These are phyloP conservation scores for Coemansia sp. DNA, from an alignment of 192 early-diverging fungal species.

Conservation along the genomic window DNA sequence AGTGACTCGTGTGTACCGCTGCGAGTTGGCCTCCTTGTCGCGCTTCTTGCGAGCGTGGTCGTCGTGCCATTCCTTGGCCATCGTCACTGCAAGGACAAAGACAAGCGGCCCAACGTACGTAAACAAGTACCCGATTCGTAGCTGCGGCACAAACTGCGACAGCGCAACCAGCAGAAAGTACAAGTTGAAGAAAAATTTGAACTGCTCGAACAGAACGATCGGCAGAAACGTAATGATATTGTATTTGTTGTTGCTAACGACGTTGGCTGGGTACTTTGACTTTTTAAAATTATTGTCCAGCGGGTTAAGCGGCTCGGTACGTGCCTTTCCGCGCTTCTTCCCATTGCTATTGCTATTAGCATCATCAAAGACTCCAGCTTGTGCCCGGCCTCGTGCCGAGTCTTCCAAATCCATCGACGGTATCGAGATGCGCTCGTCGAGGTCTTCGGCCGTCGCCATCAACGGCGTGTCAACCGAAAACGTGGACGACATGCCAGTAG, in stretches of 20 bases:
- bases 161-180: conserved; percentile 89
- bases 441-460: conserved; percentile 32
- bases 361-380: too few species aligned
- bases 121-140: conserved; percentile 79
- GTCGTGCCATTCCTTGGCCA: conserved; percentile 89
- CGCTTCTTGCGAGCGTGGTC: conserved; percentile 79
- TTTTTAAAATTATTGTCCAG: conserved; percentile 40
- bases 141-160: conserved; percentile 87
- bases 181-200: conserved; percentile 94
- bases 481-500: conserved; percentile 29
- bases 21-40: conserved; percentile 89
- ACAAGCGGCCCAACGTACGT: conserved; percentile 92
- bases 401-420: background rate
- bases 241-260: conserved; percentile 87
- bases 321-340: conserved; percentile 16
- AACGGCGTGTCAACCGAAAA: conserved; percentile 49
- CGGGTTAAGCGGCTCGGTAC: conserved; percentile 47
- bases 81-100: conserved; percentile 89
- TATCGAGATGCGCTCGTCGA: conserved; percentile 20
- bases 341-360: background rate
- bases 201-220: conserved; percentile 83
- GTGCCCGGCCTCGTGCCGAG: background rate
- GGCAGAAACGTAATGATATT: conserved; percentile 78
- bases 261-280: conserved; percentile 70
- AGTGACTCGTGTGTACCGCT: conserved; percentile 70